Conservation (phyloP, 345 rosid species). For the Eucalyptus marginata region DNA sequence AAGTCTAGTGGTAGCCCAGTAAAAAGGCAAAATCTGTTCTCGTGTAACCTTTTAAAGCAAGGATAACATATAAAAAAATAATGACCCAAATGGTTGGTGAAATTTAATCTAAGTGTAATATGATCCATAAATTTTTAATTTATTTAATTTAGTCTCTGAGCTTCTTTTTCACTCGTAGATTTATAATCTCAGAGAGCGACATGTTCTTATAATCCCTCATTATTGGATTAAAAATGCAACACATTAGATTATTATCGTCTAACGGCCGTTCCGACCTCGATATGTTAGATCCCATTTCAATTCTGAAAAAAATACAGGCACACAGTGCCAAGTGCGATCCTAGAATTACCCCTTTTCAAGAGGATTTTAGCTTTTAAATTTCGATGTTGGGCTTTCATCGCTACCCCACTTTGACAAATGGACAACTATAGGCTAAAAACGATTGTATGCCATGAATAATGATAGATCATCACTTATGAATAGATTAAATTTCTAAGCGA, state of each 20-base stretch:
- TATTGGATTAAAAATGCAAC: neutral
- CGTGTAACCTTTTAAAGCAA: neutral
- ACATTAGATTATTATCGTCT: fast-evolving
- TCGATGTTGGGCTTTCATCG: neutral
- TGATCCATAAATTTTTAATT: fast-evolving
- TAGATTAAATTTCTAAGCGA: neutral
- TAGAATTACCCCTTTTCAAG: neutral
- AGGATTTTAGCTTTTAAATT: neutral
- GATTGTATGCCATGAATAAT: neutral
- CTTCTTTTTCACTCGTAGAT: neutral
- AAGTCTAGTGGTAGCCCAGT: neutral
- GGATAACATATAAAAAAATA: neutral
- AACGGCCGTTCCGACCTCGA: fast-evolving
- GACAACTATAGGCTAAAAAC: neutral
- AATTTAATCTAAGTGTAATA: no score
- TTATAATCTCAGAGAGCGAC: no score
- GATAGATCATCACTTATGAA: fast-evolving
- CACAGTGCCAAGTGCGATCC: neutral
- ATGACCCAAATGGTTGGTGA: no score
- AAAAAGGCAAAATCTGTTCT: neutral
- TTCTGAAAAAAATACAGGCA: neutral
- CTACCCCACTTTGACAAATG: neutral
- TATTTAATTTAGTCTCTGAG: fast-evolving
- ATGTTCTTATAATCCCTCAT: neutral
- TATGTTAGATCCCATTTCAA: fast-evolving